Evolutionary conservation across 345 rosid genomes (phyloP).

Genomic region (Lepidium sativum): DNA sequence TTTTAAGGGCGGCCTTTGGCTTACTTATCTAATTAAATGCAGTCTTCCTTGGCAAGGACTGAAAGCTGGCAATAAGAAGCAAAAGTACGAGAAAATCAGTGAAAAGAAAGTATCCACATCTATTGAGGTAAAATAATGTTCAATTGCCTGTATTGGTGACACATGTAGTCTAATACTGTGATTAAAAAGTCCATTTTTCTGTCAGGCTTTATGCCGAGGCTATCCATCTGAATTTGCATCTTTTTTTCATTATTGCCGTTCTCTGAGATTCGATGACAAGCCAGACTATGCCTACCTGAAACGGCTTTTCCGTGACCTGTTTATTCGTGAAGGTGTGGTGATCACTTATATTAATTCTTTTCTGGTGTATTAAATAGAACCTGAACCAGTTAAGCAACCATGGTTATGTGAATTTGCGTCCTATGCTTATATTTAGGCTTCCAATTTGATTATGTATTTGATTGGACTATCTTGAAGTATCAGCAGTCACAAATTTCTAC

Average conservation of each 20-base stretch:
- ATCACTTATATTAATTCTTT: constrained; percentile 2
- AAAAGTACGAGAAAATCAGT: constrained; percentile 85
- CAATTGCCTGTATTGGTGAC: constrained; percentile 1
- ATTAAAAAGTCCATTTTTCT: background rate
- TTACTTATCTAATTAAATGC: constrained; percentile 17
- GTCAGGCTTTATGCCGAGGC: constrained; percentile 69
- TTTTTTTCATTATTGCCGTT: constrained; percentile 83
- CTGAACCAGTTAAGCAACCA: constrained; percentile 2
- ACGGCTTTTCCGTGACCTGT: constrained; percentile 84
- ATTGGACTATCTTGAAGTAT: constrained; percentile 90
- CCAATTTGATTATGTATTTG: constrained; percentile 85
- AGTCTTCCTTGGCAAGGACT: constrained; percentile 98
- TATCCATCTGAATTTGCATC: constrained; percentile 91
- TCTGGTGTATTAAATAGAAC: background rate
- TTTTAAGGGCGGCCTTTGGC: background rate
- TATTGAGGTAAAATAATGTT: constrained; percentile 51
- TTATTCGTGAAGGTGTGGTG: constrained; percentile 78
- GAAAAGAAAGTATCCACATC: constrained; percentile 88
- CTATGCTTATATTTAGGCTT: constrained; percentile 44
- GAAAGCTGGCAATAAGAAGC: constrained; percentile 86
- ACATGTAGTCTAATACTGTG: background rate
- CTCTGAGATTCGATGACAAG: constrained; percentile 79
- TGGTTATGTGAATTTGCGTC: background rate
- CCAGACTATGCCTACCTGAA: constrained; percentile 89
- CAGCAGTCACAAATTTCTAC: constrained; percentile 69